Conservation (phyloP, 768 basidiomycete species). For the Ephemerocybe angulata region DNA sequence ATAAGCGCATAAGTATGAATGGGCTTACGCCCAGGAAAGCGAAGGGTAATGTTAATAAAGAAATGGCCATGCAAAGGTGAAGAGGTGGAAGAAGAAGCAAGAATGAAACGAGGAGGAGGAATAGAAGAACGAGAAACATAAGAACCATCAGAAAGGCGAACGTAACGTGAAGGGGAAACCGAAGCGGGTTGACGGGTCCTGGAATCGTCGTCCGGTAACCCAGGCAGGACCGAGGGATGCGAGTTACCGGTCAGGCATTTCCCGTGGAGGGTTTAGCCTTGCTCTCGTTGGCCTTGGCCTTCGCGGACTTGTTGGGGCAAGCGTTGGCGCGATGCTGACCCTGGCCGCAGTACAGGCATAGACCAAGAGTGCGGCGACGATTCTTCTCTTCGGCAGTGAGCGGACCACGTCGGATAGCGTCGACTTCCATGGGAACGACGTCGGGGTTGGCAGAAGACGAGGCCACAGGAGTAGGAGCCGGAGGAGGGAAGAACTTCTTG, state of each 20-base stretch:
- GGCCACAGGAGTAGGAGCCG: conserved; percentile 1
- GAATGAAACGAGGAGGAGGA: too few relatives aligned
- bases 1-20: too few relatives aligned
- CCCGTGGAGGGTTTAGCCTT: conserved; percentile 17
- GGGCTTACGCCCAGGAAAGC: too few relatives aligned
- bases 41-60: too few relatives aligned
- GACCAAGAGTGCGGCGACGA: conserved; percentile 18
- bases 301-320: conserved; percentile 22
- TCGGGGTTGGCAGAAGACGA: conserved; percentile 14
- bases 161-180: too few relatives aligned
- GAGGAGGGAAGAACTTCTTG: not conserved
- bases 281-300: conserved; percentile 3
- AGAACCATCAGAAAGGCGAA: too few relatives aligned
- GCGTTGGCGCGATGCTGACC: conserved; percentile 24
- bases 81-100: too few relatives aligned
- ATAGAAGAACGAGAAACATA: too few relatives aligned
- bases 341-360: conserved; percentile 36
- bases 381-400: conserved; percentile 26
- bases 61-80: too few relatives aligned
- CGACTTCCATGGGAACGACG: conserved; percentile 31
- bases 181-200: conserved; percentile 19
- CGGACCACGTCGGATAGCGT: conserved; percentile 22
- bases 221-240: conserved; percentile 22
- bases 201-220: conserved; percentile 23
- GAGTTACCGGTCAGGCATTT: conserved; percentile 26